Evolutionary conservation across 805 yeast genomes (phyloP).

Genomic region (Saturnispora silvae): DNA sequence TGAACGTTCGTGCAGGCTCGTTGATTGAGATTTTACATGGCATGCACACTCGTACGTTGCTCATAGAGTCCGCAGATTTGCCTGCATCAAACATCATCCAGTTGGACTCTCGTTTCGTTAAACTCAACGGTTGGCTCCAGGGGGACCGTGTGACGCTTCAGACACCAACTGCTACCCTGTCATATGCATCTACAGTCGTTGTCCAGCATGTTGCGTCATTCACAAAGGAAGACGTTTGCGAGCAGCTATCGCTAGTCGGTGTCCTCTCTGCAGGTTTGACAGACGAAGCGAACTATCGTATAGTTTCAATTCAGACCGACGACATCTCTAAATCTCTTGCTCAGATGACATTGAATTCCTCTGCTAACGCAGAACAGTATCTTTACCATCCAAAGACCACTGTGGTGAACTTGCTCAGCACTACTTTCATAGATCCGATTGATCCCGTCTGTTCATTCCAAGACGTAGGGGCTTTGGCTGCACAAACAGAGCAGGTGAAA

Average conservation of each 20-base stretch:
- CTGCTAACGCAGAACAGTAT: too few relatives aligned
- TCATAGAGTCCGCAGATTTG: conserved; percentile 14
- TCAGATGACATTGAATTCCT: too few relatives aligned
- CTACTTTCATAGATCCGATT: conserved; percentile 28
- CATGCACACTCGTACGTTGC: conserved; percentile 10
- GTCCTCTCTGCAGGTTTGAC: conserved; percentile 44
- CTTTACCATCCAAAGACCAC: conserved; percentile 22
- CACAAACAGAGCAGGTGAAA: conserved; percentile 50
- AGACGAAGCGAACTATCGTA: background rate
- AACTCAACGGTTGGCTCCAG: conserved; percentile 17
- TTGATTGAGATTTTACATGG: conserved; percentile 22
- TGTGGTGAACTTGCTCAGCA: conserved; percentile 25
- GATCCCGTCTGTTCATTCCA: conserved; percentile 30
- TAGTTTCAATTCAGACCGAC: background rate
- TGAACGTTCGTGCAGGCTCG: conserved; percentile 18
- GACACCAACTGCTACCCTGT: conserved; percentile 41
- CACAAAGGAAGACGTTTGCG: conserved; percentile 27
- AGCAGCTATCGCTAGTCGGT: conserved; percentile 43
- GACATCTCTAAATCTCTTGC: background rate
- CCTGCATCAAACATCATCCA: conserved; percentile 22
- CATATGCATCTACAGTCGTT: conserved; percentile 20
- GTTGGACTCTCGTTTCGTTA: conserved; percentile 16
- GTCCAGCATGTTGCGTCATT: background rate
- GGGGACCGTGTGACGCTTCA: conserved; percentile 31
- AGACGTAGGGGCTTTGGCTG: conserved; percentile 65